Conservation (phyloP, 192 early-diverging fungal genomes). For the Allomyces javanicus region DNA sequence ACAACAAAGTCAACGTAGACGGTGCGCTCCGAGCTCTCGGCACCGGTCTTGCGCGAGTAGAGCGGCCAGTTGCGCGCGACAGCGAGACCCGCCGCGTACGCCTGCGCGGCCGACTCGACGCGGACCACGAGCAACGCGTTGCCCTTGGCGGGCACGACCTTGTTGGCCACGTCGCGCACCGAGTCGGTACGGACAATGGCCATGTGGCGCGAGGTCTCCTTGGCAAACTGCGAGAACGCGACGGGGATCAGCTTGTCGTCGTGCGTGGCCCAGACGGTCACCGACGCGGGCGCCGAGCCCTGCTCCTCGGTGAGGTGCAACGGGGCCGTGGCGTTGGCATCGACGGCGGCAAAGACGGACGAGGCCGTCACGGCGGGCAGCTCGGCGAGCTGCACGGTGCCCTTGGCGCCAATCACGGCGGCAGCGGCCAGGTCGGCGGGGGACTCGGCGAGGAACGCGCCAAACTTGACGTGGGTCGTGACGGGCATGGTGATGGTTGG, state of each 20-base stretch:
- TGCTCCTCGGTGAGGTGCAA: neutral
- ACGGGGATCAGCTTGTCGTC: neutral
- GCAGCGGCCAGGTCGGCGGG: neutral
- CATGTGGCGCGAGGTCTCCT: slow-evolving; percentile 13
- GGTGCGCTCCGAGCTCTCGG: neutral
- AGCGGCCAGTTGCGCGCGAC: slow-evolving; percentile 6
- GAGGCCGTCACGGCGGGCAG: neutral
- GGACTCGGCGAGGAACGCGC: slow-evolving; percentile 1
- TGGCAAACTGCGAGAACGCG: slow-evolving; percentile 2
- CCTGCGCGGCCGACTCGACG: slow-evolving; percentile 3
- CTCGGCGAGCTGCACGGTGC: neutral
- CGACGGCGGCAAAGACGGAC: neutral
- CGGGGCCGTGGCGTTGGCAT: neutral
- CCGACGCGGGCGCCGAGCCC: neutral
- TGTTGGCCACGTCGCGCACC: slow-evolving; percentile 11
- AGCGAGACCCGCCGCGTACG: slow-evolving; percentile 1
- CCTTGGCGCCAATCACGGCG: slow-evolving; percentile 3
- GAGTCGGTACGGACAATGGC: slow-evolving; percentile 19
- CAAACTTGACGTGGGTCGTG: neutral
- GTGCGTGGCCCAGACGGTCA: neutral
- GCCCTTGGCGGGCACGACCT: slow-evolving; percentile 6
- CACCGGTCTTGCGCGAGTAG: slow-evolving; percentile 11
- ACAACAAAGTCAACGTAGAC: slow-evolving; percentile 1
- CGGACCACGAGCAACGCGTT: slow-evolving; percentile 3
- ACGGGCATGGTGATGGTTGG: neutral